Evolutionary conservation across 805 yeast genomes (phyloP), one percentile per base, ranked within the genome.

Genomic region (Metschnikowia hibisci): DNA sequence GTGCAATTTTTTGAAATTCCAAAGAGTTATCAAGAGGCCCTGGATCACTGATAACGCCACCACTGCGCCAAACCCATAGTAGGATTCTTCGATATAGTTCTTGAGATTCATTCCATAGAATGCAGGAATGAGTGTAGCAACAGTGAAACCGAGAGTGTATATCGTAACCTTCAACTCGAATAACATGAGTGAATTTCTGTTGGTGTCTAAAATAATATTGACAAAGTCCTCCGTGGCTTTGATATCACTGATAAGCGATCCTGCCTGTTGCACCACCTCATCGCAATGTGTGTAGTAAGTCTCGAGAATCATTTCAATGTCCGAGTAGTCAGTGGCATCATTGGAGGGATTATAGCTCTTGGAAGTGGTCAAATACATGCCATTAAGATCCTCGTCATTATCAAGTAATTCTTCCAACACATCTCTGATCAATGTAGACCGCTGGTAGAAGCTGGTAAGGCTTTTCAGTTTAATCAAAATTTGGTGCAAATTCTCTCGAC

Each of bases 171-270:
- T 84, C 50, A 90, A 67, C 56, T 90, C 96, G 52, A 84, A 81
- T 44, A 90, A 73, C 95, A 90, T 87, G 48, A 90, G 68, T 3
- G 95, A 80, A 64, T 90, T 90, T 67, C 97, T 79, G 57, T 88
- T 88, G 2, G 96, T 87, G 62, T 90, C 97, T 42, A 90, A 64
- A 47, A 90, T 89, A 55, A 90, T 89, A 58, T 89, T 89, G 46
- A 87, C 90, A 58, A 90, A 87, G 56, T 90, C 97, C 58, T 89
- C 96, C 0, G 97, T 90, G 12, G 93, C 86, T 57, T 81, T 81
- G 53, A 90, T 87, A 58, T 90, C 95, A 53, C 81, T 82, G 15
- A 86, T 78, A 43, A 89, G 67, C 4, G 91, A 82, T 34, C 87
- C 95, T 0, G 95, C 82, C 53, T 86, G 91, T 62, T 90, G 97